Evolutionary conservation across 2,329 filamentous ascomycete species (phyloP).

Genomic region (Davidsoniella eucalypti): DNA sequence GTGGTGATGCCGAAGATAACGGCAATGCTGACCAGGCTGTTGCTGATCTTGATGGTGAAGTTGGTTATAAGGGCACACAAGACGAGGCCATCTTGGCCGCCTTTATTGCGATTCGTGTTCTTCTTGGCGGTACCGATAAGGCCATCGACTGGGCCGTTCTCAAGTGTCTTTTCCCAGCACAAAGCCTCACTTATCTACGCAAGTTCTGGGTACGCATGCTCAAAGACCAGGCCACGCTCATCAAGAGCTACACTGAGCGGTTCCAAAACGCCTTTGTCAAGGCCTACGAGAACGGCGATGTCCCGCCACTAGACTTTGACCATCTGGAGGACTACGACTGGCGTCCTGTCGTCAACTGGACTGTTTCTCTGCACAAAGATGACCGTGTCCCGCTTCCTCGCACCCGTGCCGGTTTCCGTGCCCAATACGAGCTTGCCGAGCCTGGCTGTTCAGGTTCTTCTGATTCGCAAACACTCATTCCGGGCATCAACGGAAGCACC

Average conservation of each 20-base stretch:
- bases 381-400: conserved; percentile 8
- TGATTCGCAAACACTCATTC: no score
- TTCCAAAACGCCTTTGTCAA: conserved; percentile 50
- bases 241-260: conserved; percentile 28
- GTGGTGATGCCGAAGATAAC: neutral
- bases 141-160: conserved; percentile 45
- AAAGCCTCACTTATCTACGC: conserved; percentile 33
- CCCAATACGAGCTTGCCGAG: conserved; percentile 14
- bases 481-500: conserved; percentile 7
- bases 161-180: conserved; percentile 36
- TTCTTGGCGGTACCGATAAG: conserved; percentile 44
- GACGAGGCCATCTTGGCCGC: conserved; percentile 31
- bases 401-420: conserved; percentile 3
- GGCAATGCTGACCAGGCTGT: neutral
- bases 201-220: conserved; percentile 40
- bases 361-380: conserved; percentile 28
- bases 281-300: conserved; percentile 45
- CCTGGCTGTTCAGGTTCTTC: conserved; percentile 9
- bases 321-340: conserved; percentile 52
- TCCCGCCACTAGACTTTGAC: conserved; percentile 47
- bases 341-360: conserved; percentile 49
- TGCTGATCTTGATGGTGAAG: no score
- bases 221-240: conserved; percentile 12
- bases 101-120: conserved; percentile 38
- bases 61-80: conserved; percentile 2